Percentiles rank a stretch among this genome's conserved stretches.
Conservation (phyloP, 345 rosid genomes). For the Rhizophora apiculata region DNA sequence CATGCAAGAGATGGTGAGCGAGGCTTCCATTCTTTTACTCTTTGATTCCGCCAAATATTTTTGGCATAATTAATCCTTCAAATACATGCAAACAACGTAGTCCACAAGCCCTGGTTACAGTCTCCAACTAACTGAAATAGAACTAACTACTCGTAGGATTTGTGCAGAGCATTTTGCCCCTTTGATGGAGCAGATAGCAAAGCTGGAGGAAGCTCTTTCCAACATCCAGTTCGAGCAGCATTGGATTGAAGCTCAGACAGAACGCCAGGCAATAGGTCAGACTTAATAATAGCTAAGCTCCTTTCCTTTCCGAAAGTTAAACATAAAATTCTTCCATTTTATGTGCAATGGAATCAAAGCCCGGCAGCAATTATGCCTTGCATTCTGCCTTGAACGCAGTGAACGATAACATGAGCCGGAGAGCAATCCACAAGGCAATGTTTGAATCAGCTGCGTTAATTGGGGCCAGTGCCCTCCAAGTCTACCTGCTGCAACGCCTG, state of each 20-base stretch:
- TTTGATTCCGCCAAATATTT: too few relatives aligned
- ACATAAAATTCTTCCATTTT: too few relatives aligned
- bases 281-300: not conserved
- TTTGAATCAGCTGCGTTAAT: constrained; percentile 20
- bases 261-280: constrained; percentile 13
- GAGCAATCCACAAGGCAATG: constrained; percentile 21
- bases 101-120: too few relatives aligned
- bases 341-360: too few relatives aligned
- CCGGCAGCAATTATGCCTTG: not conserved
- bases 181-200: constrained; percentile 17
- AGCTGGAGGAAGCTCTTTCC: constrained; percentile 19
- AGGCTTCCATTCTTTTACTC: not conserved
- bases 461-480: constrained; percentile 18
- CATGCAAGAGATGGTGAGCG: constrained; percentile 25
- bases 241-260: constrained; percentile 21
- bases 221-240: constrained; percentile 19
- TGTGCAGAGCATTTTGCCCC: constrained; percentile 19
- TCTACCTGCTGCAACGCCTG: constrained; percentile 20
- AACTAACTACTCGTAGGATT: not conserved
- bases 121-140: not conserved
- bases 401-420: constrained; percentile 12
- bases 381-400: constrained; percentile 9
- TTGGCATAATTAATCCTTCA: not conserved
- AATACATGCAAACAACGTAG: too few relatives aligned
- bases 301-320: not conserved